A percentile compares a stretch with the other conserved stretches of the same genome.
phyloP scores from a whole-genome alignment of 306 rosid species.

The Citrullus colocynthis region DNA sequence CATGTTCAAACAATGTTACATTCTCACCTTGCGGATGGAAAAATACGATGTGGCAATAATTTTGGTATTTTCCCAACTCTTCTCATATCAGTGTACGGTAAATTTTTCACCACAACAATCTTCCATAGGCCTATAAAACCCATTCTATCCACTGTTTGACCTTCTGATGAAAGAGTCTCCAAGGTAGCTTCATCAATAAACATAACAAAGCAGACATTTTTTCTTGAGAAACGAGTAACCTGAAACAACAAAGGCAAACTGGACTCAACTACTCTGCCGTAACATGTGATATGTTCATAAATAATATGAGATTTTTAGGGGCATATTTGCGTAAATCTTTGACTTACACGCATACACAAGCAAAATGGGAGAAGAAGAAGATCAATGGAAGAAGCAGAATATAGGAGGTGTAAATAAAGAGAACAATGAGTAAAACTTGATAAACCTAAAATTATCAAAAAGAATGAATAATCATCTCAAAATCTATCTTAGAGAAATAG shows the following conservation, averaged over 20 bases:
- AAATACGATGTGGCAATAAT: conserved; percentile 85
- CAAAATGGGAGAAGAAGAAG: background rate
- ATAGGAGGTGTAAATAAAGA: background rate
- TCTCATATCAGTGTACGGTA: conserved; percentile 84
- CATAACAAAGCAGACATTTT: conserved; percentile 92
- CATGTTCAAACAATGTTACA: background rate
- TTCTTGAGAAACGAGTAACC: conserved; percentile 80
- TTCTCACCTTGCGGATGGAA: conserved; percentile 89
- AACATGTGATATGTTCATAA: background rate
- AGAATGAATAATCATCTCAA: background rate
- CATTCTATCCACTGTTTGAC: conserved; percentile 62
- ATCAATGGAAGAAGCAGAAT: background rate
- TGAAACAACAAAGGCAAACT: conserved; percentile 25
- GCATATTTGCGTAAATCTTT: background rate
- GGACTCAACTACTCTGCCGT: background rate
- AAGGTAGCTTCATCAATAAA: conserved; percentile 72
- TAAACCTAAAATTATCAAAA: background rate
- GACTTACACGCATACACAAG: background rate
- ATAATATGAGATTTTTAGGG: background rate
- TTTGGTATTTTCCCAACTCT: conserved; percentile 94
- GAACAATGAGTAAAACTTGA: background rate
- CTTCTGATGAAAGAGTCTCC: conserved; percentile 56
- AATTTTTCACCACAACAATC: conserved; percentile 71
- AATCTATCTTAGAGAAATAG: background rate
- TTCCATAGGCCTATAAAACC: conserved; percentile 94